Evolutionary conservation across 352 stramenopile genomes (phyloP).

Genomic region (Blastocystis sp.): DNA sequence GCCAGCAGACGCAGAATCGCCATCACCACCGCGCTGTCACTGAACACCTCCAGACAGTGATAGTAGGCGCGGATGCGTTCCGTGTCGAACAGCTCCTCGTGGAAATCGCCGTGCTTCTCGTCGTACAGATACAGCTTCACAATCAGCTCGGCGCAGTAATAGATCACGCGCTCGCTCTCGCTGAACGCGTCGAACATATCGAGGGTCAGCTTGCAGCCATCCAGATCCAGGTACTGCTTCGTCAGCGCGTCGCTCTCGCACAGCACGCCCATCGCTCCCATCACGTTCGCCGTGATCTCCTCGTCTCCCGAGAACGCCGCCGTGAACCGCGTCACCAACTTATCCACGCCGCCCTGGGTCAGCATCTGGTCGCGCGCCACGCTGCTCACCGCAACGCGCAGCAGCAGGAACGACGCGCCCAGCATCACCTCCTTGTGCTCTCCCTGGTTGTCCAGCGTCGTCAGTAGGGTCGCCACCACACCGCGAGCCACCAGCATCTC

Average conservation of each 20-base stretch:
- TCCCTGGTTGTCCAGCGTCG: not conserved
- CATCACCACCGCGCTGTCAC: not conserved
- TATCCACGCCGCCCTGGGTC: not conserved
- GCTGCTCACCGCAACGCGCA: not conserved
- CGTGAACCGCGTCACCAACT: not conserved
- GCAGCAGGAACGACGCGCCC: not conserved
- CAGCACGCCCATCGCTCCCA: not conserved
- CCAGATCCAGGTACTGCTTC: not conserved
- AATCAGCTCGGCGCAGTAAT: constrained; percentile 39
- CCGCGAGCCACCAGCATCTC: constrained; percentile 51
- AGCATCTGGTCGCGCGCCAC: constrained; percentile 45
- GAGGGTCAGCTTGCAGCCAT: constrained; percentile 8
- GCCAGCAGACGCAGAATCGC: constrained; percentile 20
- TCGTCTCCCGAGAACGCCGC: constrained; percentile 2
- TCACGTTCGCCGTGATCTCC: constrained; percentile 34
- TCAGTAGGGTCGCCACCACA: not conserved
- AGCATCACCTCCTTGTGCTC: not conserved
- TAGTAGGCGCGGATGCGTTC: constrained; percentile 26
- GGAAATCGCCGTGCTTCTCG: not conserved
- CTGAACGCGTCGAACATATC: constrained; percentile 22
- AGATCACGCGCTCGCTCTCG: constrained; percentile 5
- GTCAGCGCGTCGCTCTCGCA: constrained; percentile 8
- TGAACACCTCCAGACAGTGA: constrained; percentile 13
- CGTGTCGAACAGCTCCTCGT: constrained; percentile 7
- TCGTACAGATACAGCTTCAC: constrained; percentile 38